Percentiles rank a stretch among this genome's conserved stretches.
These are phyloP conservation scores for Hyaloscypha variabilis DNA, from an alignment of 495 filamentous ascomycete genomes.

Conservation along the genomic window DNA sequence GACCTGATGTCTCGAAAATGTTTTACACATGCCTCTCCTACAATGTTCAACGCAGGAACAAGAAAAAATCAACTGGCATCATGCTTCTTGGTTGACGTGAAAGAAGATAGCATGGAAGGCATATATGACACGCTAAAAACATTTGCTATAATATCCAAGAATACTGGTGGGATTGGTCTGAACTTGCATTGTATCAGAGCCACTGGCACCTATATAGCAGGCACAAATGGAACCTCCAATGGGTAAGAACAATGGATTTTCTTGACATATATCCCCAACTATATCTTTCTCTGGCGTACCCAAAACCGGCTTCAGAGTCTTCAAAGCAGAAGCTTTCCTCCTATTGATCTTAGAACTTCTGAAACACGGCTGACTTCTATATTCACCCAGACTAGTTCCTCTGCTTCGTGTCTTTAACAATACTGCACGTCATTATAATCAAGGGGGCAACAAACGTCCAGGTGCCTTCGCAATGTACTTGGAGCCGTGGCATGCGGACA, in stretches of 20 bases:
- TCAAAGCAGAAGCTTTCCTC: too few relatives aligned
- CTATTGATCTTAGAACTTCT: too few relatives aligned
- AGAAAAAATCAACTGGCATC: conserved; percentile 91
- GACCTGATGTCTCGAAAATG: conserved; percentile 96
- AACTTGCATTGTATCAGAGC: conserved; percentile 96
- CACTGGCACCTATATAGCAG: conserved; percentile 95
- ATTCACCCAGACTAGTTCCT: conserved; percentile 90
- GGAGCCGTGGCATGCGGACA: conserved; percentile 99
- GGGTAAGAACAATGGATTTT: too few relatives aligned
- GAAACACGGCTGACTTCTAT: too few relatives aligned
- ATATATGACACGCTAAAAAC: conserved; percentile 99
- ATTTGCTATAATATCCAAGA: conserved; percentile 99
- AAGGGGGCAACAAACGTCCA: conserved; percentile 98
- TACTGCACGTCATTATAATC: conserved; percentile 96
- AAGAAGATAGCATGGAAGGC: conserved; percentile 97
- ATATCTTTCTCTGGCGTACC: too few relatives aligned
- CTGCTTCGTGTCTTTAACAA: conserved; percentile 99
- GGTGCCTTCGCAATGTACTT: conserved; percentile 98
- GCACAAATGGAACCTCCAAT: conserved; percentile 98
- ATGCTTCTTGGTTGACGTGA: conserved; percentile 98
- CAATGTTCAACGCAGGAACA: conserved; percentile 96
- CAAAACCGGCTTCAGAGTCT: too few relatives aligned
- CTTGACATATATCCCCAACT: too few relatives aligned
- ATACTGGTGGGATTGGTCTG: conserved; percentile 93
- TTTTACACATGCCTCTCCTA: conserved; percentile 98